Base-by-base conservation (phyloP, 176 grass and related monocot species). In the Bonia amplexicaulis region DNA sequence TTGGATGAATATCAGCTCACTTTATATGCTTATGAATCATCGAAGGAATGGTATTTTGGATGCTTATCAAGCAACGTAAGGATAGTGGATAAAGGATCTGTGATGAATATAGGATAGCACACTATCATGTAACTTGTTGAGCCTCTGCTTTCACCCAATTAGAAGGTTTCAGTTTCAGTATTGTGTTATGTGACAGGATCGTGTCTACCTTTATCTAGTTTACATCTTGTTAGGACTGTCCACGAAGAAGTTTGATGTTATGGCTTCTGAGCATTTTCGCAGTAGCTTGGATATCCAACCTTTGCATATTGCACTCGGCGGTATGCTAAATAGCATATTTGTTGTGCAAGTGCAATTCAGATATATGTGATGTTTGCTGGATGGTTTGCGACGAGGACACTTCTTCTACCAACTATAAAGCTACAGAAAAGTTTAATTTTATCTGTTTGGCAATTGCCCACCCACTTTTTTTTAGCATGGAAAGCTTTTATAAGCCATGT, bases 151-250 rank as follows among this genome's bases (percentile, higher is more conserved):
- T 80, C 51, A 35, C 13, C 12, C 26, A 37, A 37, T 39, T 14
- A 14, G 46, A 73, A 80, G 0, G 40, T 80, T 55, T 29, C 45
- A 15, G 6, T 74, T 74, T 22, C 31, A 79, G 20, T 14, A 20
- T 9, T 40, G 47, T 14, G 5, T 19, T 52, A 10, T 52, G 37
- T 12, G 19, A 31, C 40, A 77, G 16, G 41, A 48, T 47, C 2
- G 7, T 78, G 8, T 2, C 64, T 39, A 70, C 66, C 19, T 85
- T 78, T 45, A 58, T 61, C 52, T 85, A 61, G 52, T 85, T 71
- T 71, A 25, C 45, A 46, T 47, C 41, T 86, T 62, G 22, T 37
- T 79, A 62, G 39, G 53, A 62, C 22, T 59, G 44, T 8, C 31
- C 23, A 11, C 23, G 35, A 85, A 31, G 25, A 45, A 77, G 20